Evolutionary conservation across 2,329 filamentous ascomycete genomes (phyloP), one percentile per base, ranked within the genome.

Genomic region (Harringtonia lauricola): DNA sequence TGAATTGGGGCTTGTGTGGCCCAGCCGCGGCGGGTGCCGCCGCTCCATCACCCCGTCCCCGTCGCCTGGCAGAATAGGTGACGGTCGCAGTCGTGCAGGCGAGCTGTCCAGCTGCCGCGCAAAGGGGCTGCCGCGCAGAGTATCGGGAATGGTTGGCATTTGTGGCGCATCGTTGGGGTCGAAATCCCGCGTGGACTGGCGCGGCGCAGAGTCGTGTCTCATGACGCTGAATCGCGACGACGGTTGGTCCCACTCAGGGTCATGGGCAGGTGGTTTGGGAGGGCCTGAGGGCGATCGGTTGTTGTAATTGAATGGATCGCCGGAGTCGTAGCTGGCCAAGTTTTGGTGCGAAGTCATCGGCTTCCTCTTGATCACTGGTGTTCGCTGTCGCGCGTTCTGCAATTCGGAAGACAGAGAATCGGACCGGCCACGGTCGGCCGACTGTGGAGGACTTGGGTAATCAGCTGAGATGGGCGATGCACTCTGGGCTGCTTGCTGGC

Each of bases 201-300:
- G 59, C 36, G 67, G 59, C 6, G 74, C 71, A 2, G 76, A 74
- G 21, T 72, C 68, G 53, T 74, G 79, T 2, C 77, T 82, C 8
- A 75, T 79, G 49, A 74, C 65, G 59, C 78, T 83, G 58, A 82
- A 83, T 37, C 74, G 72, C 39, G 77, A 82, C 3, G 65, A 59
- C 7, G 75, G 74, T 45, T 75, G 70, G 13, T 64, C 60, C 65
- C 68, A 70, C 31, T 70, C 55, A 14, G 18, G 21, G 4, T 44
- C 48, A 13, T 52, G 50, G 12, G 46, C 45, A 15, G 49, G 51
- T 19, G 50, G 53, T 15, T 44, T 44, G 4, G 51, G 51, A 13
- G 48, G 12, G 14, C 30, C 3, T n/a, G 17, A 8, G 8, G 8
- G 19, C 10, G 26, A 13, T 21, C 28, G 28, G 42, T 54, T 54